Evolutionary conservation across 371 early-diverging fungal species (phyloP), one percentile per base, ranked within the genome.

Genomic region (Basidiobolus heterosporus): DNA sequence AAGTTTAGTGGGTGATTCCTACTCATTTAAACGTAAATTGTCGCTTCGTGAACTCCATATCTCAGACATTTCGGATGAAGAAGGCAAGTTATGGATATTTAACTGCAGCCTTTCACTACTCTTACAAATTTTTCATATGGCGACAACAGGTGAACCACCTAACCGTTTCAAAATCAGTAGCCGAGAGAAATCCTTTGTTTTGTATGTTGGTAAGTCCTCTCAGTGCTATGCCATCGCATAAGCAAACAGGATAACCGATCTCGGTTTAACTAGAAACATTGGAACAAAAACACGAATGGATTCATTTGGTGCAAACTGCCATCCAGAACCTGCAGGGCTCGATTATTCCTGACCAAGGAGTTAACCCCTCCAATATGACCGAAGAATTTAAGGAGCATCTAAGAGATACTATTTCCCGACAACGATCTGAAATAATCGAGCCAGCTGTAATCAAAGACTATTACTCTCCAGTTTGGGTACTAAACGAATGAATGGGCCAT

Each of bases 141-240:
- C 36, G 46, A 52, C 19, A 4, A 51, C 20, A 40, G 20, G 16
- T 30, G 53, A 14, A 19, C 38, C 67, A 35, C 49, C 59, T 39
- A 60, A 74, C 55, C 54, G 59, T 36, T 80, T 84, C 53, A 78
- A 78, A 24, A 74, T 84, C 50, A 69, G 77, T 41, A 74, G 73
- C 44, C 65, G 67, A 30, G 79, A 82, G 37, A 82, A 82, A 52
- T 80, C 79, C 4, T 80, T 82, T 30, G 30, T 30, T 30, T 9
- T 30, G 5, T 30, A 30, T 30, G 30, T 30, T 30, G 30, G 30
- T 30, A 30, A 30, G 30, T 30, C 9, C 5, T 3, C 30, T 24
- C 71, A 70, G 16, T 66, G 80, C 30, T 79, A 73, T 56, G 55
- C 41, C 35, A 30, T 38, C 38, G 15, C 5, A 16, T 35, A 39